phyloP scores from a whole-genome alignment of 768 basidiomycete species.

The Mycena crocata region DNA sequence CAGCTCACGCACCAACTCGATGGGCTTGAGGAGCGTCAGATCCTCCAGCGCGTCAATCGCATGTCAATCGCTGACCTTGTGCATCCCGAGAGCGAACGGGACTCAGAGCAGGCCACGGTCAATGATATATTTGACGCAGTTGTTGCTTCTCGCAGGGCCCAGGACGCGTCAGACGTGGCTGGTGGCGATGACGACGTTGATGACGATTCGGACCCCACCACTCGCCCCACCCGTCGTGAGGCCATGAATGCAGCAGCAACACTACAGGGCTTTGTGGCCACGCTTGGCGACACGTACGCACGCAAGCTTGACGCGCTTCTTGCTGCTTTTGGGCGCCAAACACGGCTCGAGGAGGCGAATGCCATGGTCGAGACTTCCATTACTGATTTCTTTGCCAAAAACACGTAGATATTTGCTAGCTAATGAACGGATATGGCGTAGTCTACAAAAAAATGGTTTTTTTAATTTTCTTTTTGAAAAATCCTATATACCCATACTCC shows the following conservation, averaged over 20 bases:
- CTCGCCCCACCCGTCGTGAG: slow-evolving; percentile 30
- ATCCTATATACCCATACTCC: too few species aligned
- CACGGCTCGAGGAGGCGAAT: slow-evolving; percentile 20
- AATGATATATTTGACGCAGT: slow-evolving; percentile 18
- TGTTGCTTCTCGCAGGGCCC: slow-evolving; percentile 1
- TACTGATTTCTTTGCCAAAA: slow-evolving; percentile 14
- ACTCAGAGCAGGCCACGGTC: slow-evolving; percentile 15
- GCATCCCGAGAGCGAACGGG: slow-evolving; percentile 33
- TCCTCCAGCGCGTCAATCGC: slow-evolving; percentile 35
- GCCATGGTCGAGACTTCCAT: not conserved
- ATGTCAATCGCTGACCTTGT: slow-evolving; percentile 37
- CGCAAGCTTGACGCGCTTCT: slow-evolving; percentile 38
- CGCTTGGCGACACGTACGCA: slow-evolving; percentile 37
- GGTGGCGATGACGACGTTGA: slow-evolving; percentile 45
- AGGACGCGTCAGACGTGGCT: not conserved
- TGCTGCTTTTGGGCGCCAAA: slow-evolving; percentile 37
- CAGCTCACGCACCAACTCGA: slow-evolving; percentile 25
- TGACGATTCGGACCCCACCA: slow-evolving; percentile 11
- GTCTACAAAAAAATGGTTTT: too few species aligned
- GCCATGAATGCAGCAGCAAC: slow-evolving; percentile 25
- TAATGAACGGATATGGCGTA: too few species aligned
- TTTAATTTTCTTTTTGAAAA: too few species aligned
- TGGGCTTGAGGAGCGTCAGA: slow-evolving; percentile 30
- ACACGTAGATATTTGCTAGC: not conserved
- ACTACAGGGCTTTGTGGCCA: slow-evolving; percentile 32